Evolutionary conservation across 495 filamentous ascomycete genomes (phyloP).

Genomic region (Aspergillus campestris): DNA sequence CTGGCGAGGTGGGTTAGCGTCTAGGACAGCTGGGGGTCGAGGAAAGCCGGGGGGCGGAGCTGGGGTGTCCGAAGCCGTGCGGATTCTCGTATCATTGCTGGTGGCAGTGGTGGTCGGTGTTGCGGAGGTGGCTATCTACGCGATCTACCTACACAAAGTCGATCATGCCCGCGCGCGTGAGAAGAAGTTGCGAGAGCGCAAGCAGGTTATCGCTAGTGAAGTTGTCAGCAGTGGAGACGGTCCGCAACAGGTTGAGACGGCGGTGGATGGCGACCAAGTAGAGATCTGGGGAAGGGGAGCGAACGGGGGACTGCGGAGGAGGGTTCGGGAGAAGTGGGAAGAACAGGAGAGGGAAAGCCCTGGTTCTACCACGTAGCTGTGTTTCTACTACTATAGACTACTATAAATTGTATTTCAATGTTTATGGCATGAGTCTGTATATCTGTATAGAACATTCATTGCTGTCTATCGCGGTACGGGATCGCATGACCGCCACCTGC

Average conservation of each 20-base stretch:
- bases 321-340: conserved; percentile 38
- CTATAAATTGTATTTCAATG: no score
- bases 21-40: conserved; percentile 4
- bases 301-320: conserved; percentile 38
- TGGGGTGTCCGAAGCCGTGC: conserved; percentile 27
- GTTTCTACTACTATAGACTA: no score
- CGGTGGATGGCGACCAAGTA: conserved; percentile 23
- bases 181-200: conserved; percentile 56
- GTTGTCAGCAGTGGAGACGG: conserved; percentile 9
- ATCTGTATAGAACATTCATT: no score
- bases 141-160: conserved; percentile 73
- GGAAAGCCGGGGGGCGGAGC: conserved; percentile 21
- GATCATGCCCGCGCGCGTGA: conserved; percentile 61
- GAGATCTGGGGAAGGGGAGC: conserved; percentile 39
- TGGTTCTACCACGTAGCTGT: no score
- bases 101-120: conserved; percentile 57
- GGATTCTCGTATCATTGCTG: conserved; percentile 32
- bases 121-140: conserved; percentile 83
- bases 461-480: conserved; percentile 28
- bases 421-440: no score
- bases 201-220: conserved; percentile 55
- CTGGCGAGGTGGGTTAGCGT: conserved; percentile 53
- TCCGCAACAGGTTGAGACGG: neutral
- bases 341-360: conserved; percentile 17
- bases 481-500: conserved; percentile 7